phyloP scores from a whole-genome alignment of 2,329 filamentous ascomycete species.

The Aspergillus versicolor region DNA sequence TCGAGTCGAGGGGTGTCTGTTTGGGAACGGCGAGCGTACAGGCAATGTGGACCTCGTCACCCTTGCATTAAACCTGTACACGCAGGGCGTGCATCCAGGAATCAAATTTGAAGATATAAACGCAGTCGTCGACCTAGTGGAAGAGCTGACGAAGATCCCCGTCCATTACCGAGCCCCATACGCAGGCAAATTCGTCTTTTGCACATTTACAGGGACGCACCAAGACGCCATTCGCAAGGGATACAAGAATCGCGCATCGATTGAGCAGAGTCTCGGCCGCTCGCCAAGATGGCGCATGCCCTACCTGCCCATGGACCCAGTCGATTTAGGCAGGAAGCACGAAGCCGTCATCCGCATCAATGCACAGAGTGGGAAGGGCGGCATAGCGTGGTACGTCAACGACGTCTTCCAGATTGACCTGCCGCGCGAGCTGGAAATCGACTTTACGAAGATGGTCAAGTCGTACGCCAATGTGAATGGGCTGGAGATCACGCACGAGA shows the following conservation, averaged over 20 bases:
- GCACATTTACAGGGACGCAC: slow-evolving; percentile 86
- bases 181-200: slow-evolving; percentile 83
- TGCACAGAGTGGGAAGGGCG: slow-evolving; percentile 92
- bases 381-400: slow-evolving; percentile 90
- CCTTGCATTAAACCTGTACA: slow-evolving; percentile 89
- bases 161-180: slow-evolving; percentile 88
- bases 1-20: slow-evolving; percentile 88
- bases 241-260: slow-evolving; percentile 64
- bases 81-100: slow-evolving; percentile 79
- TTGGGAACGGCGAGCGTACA: slow-evolving; percentile 92
- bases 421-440: slow-evolving; percentile 86
- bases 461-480: too few relatives aligned
- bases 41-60: slow-evolving; percentile 96
- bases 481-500: too few relatives aligned
- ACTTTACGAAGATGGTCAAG: slow-evolving; percentile 77
- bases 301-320: slow-evolving; percentile 88
- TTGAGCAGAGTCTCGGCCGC: slow-evolving; percentile 53
- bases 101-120: slow-evolving; percentile 91
- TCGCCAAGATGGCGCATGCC: slow-evolving; percentile 71
- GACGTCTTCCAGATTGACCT: slow-evolving; percentile 86
- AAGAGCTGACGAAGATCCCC: slow-evolving; percentile 91
- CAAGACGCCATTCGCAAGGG: slow-evolving; percentile 97
- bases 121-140: slow-evolving; percentile 81
- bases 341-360: slow-evolving; percentile 98
- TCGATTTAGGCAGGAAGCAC: slow-evolving; percentile 92